A percentile compares a stretch with the other conserved stretches of the same genome.
phyloP scores from a whole-genome alignment of 352 stramenopile species.

The Phytophthora idaei region DNA sequence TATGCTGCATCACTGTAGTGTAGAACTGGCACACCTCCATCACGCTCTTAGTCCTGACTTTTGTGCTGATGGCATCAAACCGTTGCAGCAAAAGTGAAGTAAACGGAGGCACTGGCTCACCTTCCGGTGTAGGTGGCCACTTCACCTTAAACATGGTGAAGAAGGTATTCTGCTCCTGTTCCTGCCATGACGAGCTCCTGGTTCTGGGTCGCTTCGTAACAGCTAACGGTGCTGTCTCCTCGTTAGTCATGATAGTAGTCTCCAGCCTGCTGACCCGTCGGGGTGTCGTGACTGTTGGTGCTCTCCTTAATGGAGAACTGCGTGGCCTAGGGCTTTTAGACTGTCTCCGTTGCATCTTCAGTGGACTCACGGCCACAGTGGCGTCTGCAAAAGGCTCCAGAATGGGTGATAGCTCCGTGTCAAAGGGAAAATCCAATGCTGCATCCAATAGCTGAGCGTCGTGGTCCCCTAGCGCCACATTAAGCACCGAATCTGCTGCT shows the following conservation, averaged over 20 bases:
- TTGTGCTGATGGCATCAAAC: slow-evolving; percentile 67
- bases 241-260: slow-evolving; percentile 6
- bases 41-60: slow-evolving; percentile 64
- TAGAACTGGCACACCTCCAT: slow-evolving; percentile 71
- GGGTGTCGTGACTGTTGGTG: slow-evolving; percentile 9
- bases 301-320: slow-evolving; percentile 20
- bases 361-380: slow-evolving; percentile 23
- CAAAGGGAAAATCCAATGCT: slow-evolving; percentile 43
- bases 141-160: slow-evolving; percentile 76
- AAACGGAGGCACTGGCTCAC: slow-evolving; percentile 32
- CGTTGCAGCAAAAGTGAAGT: slow-evolving; percentile 55
- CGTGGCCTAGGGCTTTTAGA: slow-evolving; percentile 23
- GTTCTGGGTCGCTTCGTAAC: slow-evolving; percentile 31
- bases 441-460: slow-evolving; percentile 32
- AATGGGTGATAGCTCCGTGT: slow-evolving; percentile 65
- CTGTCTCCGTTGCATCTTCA: slow-evolving; percentile 22
- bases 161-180: slow-evolving; percentile 70
- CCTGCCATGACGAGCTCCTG: slow-evolving; percentile 44
- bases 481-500: slow-evolving; percentile 47
- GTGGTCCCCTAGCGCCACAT: slow-evolving; percentile 35
- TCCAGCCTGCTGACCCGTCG: slow-evolving; percentile 17
- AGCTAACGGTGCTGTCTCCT: slow-evolving; percentile 10
- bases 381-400: slow-evolving; percentile 43
- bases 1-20: slow-evolving; percentile 51
- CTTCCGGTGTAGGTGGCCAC: slow-evolving; percentile 43